These are phyloP conservation scores for Trifolium repens DNA, from an alignment of 306 rosid species.

Conservation along the genomic window DNA sequence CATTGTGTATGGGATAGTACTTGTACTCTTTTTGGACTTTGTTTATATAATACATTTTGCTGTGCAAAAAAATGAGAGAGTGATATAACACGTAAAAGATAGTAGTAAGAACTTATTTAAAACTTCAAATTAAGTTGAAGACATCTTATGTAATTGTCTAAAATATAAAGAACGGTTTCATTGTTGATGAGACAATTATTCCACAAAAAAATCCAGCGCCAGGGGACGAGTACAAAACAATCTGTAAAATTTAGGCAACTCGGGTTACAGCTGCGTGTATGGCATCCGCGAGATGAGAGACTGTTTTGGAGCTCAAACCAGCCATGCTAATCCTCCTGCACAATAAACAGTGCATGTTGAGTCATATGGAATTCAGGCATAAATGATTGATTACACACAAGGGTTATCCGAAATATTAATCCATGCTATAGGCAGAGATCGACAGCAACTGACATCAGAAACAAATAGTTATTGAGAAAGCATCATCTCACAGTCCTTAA, in stretches of 20 bases:
- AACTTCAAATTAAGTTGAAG: no score
- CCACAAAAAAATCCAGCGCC: constrained; percentile 24
- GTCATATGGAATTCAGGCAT: constrained; percentile 14
- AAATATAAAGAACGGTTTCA: not conserved
- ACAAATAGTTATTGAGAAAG: not conserved
- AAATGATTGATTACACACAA: not conserved
- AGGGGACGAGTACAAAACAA: no score
- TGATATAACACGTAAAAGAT: no score
- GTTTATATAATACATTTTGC: no score
- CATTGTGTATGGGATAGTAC: no score
- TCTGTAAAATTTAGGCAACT: constrained; percentile 35
- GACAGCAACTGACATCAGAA: not conserved
- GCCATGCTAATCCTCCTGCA: constrained; percentile 99
- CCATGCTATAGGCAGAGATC: not conserved
- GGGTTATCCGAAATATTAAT: constrained; percentile 1
- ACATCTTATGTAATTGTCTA: no score
- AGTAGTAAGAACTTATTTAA: no score
- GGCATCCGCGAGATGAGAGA: constrained; percentile 88
- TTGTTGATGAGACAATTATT: constrained; percentile 49
- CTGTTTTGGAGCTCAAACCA: constrained; percentile 89
- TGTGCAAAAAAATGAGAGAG: no score
- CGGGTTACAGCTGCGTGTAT: constrained; percentile 86
- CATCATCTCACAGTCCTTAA: constrained; percentile 7
- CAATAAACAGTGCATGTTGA: constrained; percentile 21
- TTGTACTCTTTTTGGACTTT: no score